A percentile compares a stretch with the other conserved stretches of the same genome.
Conservation (phyloP, 2,329 filamentous ascomycete genomes). For the Aspergillus luchuensis region DNA sequence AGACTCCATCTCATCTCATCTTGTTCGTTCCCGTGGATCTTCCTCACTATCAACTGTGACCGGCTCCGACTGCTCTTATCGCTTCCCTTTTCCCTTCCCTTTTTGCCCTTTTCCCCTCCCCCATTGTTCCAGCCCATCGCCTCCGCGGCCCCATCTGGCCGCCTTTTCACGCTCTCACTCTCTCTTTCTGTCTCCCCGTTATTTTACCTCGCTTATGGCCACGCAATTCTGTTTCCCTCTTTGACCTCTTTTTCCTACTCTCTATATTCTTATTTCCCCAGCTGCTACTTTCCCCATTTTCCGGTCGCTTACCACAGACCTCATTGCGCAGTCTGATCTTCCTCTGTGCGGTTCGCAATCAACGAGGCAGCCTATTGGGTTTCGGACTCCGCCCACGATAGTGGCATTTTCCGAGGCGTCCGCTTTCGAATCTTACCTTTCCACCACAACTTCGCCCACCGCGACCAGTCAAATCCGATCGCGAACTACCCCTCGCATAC, state of each 20-base stretch:
- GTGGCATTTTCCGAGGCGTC: constrained; percentile 23
- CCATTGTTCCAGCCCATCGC: constrained; percentile 16
- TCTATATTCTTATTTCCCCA: constrained; percentile 3
- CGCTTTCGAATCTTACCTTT: constrained; percentile 23
- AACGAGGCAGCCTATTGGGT: constrained; percentile 20
- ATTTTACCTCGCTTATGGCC: constrained; percentile 25
- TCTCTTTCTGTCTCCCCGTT: constrained; percentile 8
- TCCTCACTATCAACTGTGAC: not conserved
- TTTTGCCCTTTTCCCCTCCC: constrained; percentile 7
- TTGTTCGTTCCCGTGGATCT: too few species aligned
- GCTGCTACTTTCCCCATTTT: constrained; percentile 1
- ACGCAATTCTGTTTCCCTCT: constrained; percentile 18
- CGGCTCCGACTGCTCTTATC: constrained; percentile 3
- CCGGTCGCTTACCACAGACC: constrained; percentile 19
- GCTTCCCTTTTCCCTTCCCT: not conserved
- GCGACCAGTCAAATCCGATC: constrained; percentile 11
- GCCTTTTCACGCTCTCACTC: constrained; percentile 3
- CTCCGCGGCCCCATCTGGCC: constrained; percentile 19
- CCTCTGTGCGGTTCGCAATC: constrained; percentile 20
- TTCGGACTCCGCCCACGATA: constrained; percentile 24
- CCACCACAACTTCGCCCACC: constrained; percentile 10
- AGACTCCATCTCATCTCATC: too few species aligned
- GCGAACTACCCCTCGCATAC: constrained; percentile 15
- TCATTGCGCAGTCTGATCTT: constrained; percentile 21
- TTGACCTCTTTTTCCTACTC: constrained; percentile 2